Conservation (phyloP, 2,329 filamentous ascomycete species). For the Aspergillus japonicus region DNA sequence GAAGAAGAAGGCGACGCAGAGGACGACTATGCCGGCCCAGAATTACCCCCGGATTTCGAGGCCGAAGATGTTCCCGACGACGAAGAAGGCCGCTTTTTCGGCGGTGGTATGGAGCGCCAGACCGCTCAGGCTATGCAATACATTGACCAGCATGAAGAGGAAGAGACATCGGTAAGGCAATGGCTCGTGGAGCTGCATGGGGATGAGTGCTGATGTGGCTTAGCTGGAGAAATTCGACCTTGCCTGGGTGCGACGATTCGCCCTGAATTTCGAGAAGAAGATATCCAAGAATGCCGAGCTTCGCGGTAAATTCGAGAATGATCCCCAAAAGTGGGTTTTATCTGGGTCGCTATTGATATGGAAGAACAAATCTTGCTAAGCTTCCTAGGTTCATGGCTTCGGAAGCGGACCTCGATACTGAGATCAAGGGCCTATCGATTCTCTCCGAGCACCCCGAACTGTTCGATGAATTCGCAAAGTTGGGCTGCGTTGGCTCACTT, state of each 20-base stretch:
- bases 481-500: constrained; percentile 70
- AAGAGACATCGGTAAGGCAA: constrained; percentile 44
- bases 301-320: constrained; percentile 76
- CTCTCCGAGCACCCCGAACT: constrained; percentile 82
- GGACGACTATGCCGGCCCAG: constrained; percentile 52
- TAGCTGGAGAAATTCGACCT: constrained; percentile 74
- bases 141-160: constrained; percentile 67
- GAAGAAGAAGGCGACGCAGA: constrained; percentile 46
- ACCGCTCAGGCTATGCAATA: constrained; percentile 85
- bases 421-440: constrained; percentile 83
- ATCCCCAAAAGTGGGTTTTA: constrained; percentile 65
- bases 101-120: constrained; percentile 78
- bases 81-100: constrained; percentile 94
- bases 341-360: neutral
- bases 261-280: constrained; percentile 81
- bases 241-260: constrained; percentile 78
- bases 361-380: constrained; percentile 19
- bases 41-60: constrained; percentile 57
- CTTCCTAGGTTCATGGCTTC: constrained; percentile 64
- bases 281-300: constrained; percentile 89
- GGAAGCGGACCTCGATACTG: constrained; percentile 86
- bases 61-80: constrained; percentile 66
- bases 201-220: constrained; percentile 23
- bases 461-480: constrained; percentile 74
- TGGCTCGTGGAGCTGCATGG: neutral